Conservation (phyloP, 176 grass and related monocot species). For the Neostapfia colusana region DNA sequence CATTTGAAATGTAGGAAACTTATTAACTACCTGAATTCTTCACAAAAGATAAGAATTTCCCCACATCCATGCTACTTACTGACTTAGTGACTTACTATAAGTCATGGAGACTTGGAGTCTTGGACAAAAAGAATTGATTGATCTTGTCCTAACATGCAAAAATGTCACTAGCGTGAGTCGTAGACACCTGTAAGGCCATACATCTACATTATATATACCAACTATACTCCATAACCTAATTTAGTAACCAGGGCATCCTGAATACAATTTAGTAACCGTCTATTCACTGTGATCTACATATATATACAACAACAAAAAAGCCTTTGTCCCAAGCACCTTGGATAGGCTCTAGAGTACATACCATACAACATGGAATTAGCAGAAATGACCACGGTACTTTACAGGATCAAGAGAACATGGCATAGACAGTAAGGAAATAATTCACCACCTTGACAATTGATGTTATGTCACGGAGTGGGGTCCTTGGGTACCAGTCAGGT, state of each 20-base stretch:
- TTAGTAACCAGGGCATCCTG: background rate
- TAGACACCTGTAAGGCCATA: background rate
- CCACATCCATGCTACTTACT: background rate
- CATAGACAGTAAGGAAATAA: constrained; percentile 19
- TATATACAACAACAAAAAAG: no score
- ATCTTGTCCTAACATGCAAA: background rate
- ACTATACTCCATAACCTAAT: background rate
- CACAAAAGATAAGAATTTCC: background rate
- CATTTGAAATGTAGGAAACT: background rate
- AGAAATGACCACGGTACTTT: background rate
- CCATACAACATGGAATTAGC: background rate
- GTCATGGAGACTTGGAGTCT: no score
- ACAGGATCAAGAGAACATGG: background rate
- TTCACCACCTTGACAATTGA: constrained; percentile 53
- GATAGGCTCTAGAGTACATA: background rate
- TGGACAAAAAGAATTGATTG: background rate
- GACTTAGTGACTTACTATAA: background rate
- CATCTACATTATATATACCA: background rate
- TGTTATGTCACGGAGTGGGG: constrained; percentile 63
- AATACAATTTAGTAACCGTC: no score
- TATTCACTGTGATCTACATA: no score
- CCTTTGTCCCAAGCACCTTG: no score
- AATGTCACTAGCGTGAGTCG: background rate
- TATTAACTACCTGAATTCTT: background rate
- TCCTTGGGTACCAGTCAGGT: constrained; percentile 67